Evolutionary conservation across 139 green algal genomes (phyloP).

Genomic region (Marvania coccoides): DNA sequence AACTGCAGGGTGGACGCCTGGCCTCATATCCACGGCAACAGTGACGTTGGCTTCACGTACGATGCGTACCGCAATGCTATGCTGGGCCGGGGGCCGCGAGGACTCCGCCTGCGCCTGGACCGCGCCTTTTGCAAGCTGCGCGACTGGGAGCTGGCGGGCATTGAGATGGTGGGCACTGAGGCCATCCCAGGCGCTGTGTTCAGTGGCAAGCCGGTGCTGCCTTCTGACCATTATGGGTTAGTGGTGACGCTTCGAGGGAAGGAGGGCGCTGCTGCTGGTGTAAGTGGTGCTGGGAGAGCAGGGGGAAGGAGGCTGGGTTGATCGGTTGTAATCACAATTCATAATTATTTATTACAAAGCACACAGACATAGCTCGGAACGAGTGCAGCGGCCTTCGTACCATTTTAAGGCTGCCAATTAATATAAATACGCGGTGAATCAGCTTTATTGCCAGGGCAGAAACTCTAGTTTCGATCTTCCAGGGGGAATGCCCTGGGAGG

Average conservation of each 20-base stretch:
- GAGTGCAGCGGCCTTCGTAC: too few relatives aligned
- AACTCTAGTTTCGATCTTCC: too few relatives aligned
- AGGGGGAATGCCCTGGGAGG: too few relatives aligned
- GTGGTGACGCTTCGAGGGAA: conserved; percentile 10
- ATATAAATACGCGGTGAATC: too few relatives aligned
- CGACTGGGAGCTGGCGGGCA: conserved; percentile 27
- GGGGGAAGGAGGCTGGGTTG: too few relatives aligned
- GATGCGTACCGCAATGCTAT: conserved; percentile 46
- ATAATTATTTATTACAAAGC: too few relatives aligned
- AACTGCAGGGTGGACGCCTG: conserved; percentile 1
- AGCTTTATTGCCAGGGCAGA: too few relatives aligned
- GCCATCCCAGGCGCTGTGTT: conserved; percentile 29
- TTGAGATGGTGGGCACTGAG: conserved; percentile 42
- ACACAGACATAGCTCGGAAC: too few relatives aligned
- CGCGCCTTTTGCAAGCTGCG: conserved; percentile 19
- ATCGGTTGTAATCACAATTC: too few relatives aligned
- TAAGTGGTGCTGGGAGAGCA: too few relatives aligned
- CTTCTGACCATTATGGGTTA: conserved; percentile 56
- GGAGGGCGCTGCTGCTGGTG: too few relatives aligned
- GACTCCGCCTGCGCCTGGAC: conserved; percentile 27
- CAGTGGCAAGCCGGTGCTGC: conserved; percentile 40
- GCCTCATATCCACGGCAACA: conserved; percentile 5
- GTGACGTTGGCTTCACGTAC: conserved; percentile 46
- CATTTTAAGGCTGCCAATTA: too few relatives aligned
- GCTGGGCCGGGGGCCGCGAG: conserved; percentile 23